These are phyloP conservation scores for Aurantiochytrium sp. DNA, from an alignment of 108 stramenopile species.

Conservation along the genomic window DNA sequence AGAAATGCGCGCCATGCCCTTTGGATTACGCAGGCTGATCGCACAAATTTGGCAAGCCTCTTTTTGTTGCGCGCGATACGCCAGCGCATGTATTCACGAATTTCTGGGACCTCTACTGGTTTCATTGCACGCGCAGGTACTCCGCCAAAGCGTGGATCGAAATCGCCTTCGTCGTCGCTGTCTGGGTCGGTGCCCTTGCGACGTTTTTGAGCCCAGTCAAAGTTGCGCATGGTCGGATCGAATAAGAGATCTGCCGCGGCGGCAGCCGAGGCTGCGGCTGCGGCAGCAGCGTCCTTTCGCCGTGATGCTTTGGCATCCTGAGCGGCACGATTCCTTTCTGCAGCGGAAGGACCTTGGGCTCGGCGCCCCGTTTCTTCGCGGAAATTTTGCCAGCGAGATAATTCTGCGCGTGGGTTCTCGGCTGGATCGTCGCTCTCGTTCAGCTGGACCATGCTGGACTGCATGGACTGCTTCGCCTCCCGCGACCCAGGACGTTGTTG, in stretches of 20 bases:
- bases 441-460: background rate
- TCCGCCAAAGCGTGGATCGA: conserved; percentile 32
- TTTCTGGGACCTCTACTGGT: conserved; percentile 64
- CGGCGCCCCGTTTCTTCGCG: background rate
- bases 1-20: conserved; percentile 53
- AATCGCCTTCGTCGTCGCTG: conserved; percentile 36
- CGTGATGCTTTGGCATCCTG: background rate
- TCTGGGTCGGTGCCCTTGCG: background rate
- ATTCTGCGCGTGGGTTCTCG: background rate
- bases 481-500: too few species aligned
- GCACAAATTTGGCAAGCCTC: conserved; percentile 56
- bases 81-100: conserved; percentile 79
- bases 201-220: conserved; percentile 33
- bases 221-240: conserved; percentile 45
- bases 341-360: background rate
- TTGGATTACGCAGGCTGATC: conserved; percentile 58
- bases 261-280: background rate
- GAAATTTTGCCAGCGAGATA: background rate
- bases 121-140: conserved; percentile 29
- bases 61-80: conserved; percentile 67
- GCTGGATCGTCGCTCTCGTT: background rate
- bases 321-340: background rate
- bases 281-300: background rate
- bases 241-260: conserved; percentile 20
- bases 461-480: background rate